phyloP scores from a whole-genome alignment of 2,329 filamentous ascomycete genomes.

The Cladosporium velox region DNA sequence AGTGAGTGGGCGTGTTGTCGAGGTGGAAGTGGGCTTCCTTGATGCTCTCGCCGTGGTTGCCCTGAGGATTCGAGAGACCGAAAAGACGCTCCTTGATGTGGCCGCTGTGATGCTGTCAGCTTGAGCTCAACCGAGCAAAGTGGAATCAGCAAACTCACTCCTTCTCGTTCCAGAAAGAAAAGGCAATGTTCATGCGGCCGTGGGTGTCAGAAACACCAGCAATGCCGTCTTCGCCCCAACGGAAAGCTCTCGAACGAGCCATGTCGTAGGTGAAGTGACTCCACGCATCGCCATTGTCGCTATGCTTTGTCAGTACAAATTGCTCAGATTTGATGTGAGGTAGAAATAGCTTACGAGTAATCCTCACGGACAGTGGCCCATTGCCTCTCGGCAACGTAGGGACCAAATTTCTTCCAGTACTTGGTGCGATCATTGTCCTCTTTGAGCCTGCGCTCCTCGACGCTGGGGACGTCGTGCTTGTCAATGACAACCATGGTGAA shows the following conservation, averaged over 20 bases:
- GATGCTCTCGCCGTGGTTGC: conserved; percentile 94
- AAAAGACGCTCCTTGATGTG: conserved; percentile 95
- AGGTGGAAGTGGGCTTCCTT: conserved; percentile 97
- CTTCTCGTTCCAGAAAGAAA: conserved; percentile 97
- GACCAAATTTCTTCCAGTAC: conserved; percentile 99
- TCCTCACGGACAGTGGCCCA: conserved; percentile 81
- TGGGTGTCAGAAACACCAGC: conserved; percentile 94
- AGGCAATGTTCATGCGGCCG: conserved; percentile 86
- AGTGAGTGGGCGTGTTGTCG: conserved; percentile 90
- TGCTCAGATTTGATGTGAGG: neutral
- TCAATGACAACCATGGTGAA: conserved; percentile 82
- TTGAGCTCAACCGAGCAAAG: neutral
- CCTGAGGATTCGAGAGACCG: conserved; percentile 91
- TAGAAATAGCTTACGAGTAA: conserved; percentile 64
- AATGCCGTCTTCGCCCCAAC: conserved; percentile 97
- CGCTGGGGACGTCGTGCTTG: conserved; percentile 80
- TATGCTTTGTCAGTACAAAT: conserved; percentile 44
- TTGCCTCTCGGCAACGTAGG: conserved; percentile 90
- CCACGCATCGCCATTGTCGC: conserved; percentile 88
- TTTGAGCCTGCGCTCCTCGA: conserved; percentile 86
- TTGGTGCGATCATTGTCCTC: conserved; percentile 79
- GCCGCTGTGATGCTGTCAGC: conserved; percentile 56
- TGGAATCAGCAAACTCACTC: conserved; percentile 62
- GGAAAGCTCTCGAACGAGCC: conserved; percentile 81
- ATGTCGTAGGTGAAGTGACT: conserved; percentile 95